phyloP scores from a whole-genome alignment of 2,329 filamentous ascomycete species.

The Cordyceps militaris region DNA sequence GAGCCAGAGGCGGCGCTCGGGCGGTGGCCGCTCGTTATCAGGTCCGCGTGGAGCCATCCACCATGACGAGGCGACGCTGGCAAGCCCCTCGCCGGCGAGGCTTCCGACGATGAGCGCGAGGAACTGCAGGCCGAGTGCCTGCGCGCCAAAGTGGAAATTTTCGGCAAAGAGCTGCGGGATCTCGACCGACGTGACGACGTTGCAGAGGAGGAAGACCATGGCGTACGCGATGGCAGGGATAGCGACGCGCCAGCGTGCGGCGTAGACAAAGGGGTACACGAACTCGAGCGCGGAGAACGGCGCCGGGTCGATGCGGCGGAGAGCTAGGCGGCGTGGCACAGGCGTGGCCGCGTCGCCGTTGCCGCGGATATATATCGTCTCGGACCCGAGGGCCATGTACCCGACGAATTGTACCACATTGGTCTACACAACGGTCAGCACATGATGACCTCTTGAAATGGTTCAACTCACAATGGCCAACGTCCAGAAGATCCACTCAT shows the following conservation, averaged over 20 bases:
- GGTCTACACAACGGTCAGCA: neutral
- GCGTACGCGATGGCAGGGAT: neutral
- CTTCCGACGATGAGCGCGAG: constrained; percentile 5
- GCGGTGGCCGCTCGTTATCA: neutral
- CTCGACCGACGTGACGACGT: constrained; percentile 4
- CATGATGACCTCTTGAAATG: too few species aligned
- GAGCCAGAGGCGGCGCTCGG: constrained; percentile 5
- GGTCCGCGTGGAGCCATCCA: neutral
- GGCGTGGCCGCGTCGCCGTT: neutral
- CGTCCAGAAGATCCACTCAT: constrained; percentile 6
- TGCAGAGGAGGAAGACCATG: constrained; percentile 6
- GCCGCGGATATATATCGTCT: neutral
- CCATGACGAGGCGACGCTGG: neutral
- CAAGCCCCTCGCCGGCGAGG: neutral
- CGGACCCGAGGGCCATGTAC: neutral
- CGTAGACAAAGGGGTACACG: neutral
- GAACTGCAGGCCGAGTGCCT: constrained; percentile 5
- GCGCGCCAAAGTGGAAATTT: neutral
- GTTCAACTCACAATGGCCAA: constrained; percentile 8
- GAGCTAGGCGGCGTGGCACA: neutral
- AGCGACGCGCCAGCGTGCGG: neutral
- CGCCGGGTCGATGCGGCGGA: constrained; percentile 2
- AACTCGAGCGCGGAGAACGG: constrained; percentile 2
- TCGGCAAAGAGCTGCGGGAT: constrained; percentile 9
- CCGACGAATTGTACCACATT: neutral